Percentiles rank a stretch among this genome's conserved stretches.
phyloP scores from a whole-genome alignment of 306 rosid genomes.

The Rosa lucieae region DNA sequence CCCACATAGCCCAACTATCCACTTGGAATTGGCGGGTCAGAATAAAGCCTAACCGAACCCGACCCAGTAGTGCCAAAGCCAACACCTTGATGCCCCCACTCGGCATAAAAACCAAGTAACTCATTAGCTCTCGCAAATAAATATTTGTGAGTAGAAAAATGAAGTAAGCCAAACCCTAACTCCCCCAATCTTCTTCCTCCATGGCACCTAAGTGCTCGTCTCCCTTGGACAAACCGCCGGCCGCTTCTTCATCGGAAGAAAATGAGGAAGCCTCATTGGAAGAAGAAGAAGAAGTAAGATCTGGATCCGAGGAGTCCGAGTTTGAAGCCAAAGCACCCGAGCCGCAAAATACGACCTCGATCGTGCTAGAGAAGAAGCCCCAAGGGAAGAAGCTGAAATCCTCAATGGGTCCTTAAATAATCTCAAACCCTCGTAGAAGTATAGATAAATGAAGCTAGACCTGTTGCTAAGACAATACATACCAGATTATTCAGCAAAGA shows the following conservation, averaged over 20 bases:
- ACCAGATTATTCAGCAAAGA: no score
- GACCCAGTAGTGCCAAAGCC: neutral
- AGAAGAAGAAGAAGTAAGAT: constrained; percentile 13
- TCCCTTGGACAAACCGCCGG: constrained; percentile 66
- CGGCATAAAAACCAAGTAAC: no score
- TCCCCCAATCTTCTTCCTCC: neutral
- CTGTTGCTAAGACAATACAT: no score
- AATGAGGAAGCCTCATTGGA: constrained; percentile 33
- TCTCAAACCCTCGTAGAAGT: no score
- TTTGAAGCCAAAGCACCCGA: constrained; percentile 10
- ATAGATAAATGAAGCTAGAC: no score
- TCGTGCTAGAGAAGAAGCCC: constrained; percentile 17
- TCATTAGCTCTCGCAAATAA: no score
- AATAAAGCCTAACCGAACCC: neutral
- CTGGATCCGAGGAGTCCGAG: constrained; percentile 15
- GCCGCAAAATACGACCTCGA: neutral
- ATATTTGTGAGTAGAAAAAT: no score
- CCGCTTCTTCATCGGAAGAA: constrained; percentile 50
- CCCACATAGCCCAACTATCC: no score
- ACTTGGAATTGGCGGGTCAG: no score
- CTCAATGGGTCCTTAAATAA: no score
- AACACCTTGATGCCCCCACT: no score
- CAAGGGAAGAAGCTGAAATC: constrained; percentile 17
- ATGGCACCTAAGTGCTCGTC: constrained; percentile 70
- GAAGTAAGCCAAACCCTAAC: constrained; percentile 19